Conservation (phyloP, 73 alveolate species). For the Uronychia setigera region DNA sequence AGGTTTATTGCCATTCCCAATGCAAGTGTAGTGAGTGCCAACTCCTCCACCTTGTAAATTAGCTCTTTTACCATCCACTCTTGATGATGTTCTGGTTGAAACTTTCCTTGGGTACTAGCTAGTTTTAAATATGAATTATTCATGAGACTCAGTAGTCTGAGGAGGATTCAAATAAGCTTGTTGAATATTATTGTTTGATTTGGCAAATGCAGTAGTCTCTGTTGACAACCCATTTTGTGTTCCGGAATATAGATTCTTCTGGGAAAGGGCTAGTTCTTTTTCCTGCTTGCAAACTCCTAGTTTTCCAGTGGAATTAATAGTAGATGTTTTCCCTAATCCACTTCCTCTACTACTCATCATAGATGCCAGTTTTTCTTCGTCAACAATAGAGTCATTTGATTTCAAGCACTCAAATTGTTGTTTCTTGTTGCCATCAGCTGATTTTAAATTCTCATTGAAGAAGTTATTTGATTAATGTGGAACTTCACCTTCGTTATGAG, state of each 20-base stretch:
- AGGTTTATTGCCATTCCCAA: background rate
- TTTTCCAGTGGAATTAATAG: background rate
- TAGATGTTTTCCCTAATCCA: background rate
- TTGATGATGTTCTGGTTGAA: background rate
- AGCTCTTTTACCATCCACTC: background rate
- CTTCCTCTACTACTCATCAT: background rate
- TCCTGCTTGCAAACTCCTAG: background rate
- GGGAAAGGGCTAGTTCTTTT: background rate
- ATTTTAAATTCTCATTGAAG: background rate
- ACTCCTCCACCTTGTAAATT: background rate
- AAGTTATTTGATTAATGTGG: background rate
- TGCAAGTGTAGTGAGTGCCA: background rate
- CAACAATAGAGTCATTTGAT: background rate
- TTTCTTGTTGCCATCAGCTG: background rate
- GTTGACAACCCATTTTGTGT: background rate
- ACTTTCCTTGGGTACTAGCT: background rate
- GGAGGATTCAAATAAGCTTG: background rate
- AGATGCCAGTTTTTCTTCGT: background rate
- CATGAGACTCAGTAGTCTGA: background rate
- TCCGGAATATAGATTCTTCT: background rate
- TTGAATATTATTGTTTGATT: background rate
- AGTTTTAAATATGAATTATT: background rate
- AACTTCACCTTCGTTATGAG: background rate
- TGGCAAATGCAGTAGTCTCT: no score
- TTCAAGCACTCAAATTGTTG: background rate